Base-by-base conservation (phyloP, 352 stramenopile genomes). In the Pythium grandisporangium region DNA sequence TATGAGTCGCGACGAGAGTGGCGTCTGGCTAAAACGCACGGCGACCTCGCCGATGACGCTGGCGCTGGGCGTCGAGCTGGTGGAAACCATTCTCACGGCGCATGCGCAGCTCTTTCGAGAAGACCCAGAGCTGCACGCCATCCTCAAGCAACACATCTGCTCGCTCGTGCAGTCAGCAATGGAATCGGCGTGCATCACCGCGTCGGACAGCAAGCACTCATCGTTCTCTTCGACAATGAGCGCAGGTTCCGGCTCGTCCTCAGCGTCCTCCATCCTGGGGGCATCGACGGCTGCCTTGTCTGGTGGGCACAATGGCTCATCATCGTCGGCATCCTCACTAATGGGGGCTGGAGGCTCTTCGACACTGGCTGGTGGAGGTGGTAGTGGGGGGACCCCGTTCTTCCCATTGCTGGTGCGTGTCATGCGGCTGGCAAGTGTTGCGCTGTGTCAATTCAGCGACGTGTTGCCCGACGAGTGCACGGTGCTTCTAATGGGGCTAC, bases 21-120 rank as follows among this genome's bases (percentile, higher is more conserved):
- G 78, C 14, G 64, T 87, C 53, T 92, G 72, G 73, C 56, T 93
- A n/a, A 93, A 93, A 41, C 71, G 78, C 30, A 78, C 76, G 14
- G 56, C 69, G 1, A 66, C 74, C 32, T 93, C 81, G 25, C 66
- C 77, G 0, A 83, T 92, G 74, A 87, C 63, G 36, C 66, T 76
- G 5, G 74, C 77, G 12, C 60, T 93, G 6, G 76, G 71, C 0
- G 70, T 93, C 2, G 81, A 93, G 51, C 48, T 93, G 12, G 49
- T 93, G 12, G 81, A 93, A 45, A 74, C 81, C 2, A 70, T 93
- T 32, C 26, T 93, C 16, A 58, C 65, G 2, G 73, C 60, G 11
- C 76, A 93, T 41, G 53, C 61, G 24, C 45, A 43, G 4, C 53
- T 89, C 2, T 93, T 93, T 42, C 69, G 76, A 3, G 51, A 71